Evolutionary conservation across 2,329 filamentous ascomycete genomes (phyloP).

Genomic region (Colletotrichum spaethianum): DNA sequence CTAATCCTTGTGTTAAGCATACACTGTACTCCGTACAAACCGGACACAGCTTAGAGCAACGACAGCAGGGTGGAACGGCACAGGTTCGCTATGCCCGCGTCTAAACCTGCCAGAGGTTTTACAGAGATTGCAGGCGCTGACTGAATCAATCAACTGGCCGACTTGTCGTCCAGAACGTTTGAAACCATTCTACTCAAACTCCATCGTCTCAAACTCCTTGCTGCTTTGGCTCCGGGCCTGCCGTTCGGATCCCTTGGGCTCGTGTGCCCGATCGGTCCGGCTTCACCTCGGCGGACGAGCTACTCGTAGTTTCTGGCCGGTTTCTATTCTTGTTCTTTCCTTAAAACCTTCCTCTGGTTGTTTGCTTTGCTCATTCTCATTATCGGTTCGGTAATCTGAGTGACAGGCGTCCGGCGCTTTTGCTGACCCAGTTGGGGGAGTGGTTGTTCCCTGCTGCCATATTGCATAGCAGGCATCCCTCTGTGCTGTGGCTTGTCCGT

Average conservation of each 20-base stretch:
- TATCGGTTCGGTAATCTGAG: neutral
- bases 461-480: neutral
- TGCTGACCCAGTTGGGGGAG: neutral
- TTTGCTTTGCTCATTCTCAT: neutral
- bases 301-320: neutral
- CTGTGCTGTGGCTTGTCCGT: neutral
- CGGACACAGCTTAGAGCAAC: neutral
- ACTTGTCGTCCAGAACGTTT: neutral
- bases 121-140: neutral
- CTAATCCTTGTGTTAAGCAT: constrained; percentile 3
- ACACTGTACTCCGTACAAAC: neutral
- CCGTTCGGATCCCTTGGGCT: constrained; percentile 1
- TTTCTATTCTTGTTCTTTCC: neutral
- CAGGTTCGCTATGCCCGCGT: neutral
- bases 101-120: neutral
- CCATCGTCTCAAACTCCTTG: neutral
- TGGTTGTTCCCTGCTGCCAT: neutral
- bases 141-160: neutral
- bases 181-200: neutral
- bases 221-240: neutral
- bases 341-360: neutral
- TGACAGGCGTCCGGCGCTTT: neutral
- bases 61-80: neutral
- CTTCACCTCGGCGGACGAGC: neutral
- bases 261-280: neutral